Evolutionary conservation across 2,329 filamentous ascomycete genomes (phyloP).

Genomic region (Fusarium continuum): DNA sequence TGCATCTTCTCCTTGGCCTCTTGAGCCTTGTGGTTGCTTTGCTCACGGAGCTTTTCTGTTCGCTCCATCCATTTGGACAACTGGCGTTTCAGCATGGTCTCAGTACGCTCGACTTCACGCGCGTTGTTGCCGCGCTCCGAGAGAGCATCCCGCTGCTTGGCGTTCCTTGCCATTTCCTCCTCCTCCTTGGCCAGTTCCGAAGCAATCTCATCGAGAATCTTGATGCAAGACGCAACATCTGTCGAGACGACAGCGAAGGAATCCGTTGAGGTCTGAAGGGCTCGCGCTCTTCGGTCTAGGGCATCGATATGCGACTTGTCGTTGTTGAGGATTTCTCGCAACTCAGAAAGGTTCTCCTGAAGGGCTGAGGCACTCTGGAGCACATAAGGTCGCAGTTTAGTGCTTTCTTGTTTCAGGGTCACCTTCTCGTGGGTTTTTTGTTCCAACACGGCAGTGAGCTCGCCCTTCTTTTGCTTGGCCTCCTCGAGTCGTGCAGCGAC

Average conservation of each 20-base stretch:
- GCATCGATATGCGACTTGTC: constrained; percentile 89
- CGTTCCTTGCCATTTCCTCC: constrained; percentile 83
- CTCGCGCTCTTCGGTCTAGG: constrained; percentile 86
- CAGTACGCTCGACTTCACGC: constrained; percentile 88
- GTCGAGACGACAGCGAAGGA: constrained; percentile 85
- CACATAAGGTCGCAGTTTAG: constrained; percentile 91
- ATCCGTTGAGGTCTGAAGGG: constrained; percentile 89
- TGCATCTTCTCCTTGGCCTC: constrained; percentile 91
- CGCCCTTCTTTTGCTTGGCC: constrained; percentile 80
- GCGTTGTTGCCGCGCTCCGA: constrained; percentile 90
- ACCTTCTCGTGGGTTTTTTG: constrained; percentile 76
- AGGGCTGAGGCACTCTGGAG: constrained; percentile 86
- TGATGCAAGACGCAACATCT: constrained; percentile 88
- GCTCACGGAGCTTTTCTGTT: constrained; percentile 83
- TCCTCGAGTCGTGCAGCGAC: constrained; percentile 85
- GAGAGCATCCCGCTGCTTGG: constrained; percentile 84
- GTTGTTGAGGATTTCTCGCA: constrained; percentile 78
- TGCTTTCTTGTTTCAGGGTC: constrained; percentile 81
- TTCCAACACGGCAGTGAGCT: constrained; percentile 76
- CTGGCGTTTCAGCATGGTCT: constrained; percentile 84
- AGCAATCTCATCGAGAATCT: constrained; percentile 86
- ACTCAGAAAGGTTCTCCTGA: constrained; percentile 81
- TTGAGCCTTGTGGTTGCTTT: constrained; percentile 82
- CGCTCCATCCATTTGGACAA: constrained; percentile 85
- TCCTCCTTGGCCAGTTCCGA: constrained; percentile 90